Percentiles rank a stretch among this genome's conserved stretches.
These are phyloP conservation scores for Auricularia sp. DNA, from an alignment of 768 basidiomycete species.

Conservation along the genomic window DNA sequence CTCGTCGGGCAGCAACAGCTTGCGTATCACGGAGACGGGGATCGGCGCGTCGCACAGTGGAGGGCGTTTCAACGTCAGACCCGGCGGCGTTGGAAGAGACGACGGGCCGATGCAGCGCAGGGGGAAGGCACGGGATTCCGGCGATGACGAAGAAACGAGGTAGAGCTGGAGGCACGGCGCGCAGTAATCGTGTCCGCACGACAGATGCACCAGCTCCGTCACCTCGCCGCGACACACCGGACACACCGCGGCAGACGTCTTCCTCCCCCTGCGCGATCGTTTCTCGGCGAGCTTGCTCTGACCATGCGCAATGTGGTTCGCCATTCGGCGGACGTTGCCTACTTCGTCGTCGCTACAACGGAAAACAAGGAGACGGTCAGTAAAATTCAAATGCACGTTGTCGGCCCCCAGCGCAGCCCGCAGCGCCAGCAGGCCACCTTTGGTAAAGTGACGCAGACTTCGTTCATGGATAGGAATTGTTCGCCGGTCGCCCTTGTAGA, in stretches of 20 bases:
- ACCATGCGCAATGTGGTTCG: background rate
- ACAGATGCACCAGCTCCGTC: conserved; percentile 39
- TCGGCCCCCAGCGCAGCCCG: conserved; percentile 46
- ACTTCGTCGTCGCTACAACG: conserved; percentile 45
- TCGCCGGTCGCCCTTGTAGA: background rate
- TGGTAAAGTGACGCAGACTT: conserved; percentile 6
- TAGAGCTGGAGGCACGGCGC: conserved; percentile 50
- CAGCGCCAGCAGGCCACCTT: conserved; percentile 35
- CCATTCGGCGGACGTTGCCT: conserved; percentile 22
- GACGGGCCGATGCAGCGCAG: conserved; percentile 50
- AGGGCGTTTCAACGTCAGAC: conserved; percentile 9
- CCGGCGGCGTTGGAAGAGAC: conserved; percentile 27
- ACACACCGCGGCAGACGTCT: conserved; percentile 28
- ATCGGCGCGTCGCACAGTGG: conserved; percentile 41
- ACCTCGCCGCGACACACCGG: conserved; percentile 62
- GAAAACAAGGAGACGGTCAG: conserved; percentile 34
- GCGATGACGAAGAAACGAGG: conserved; percentile 47
- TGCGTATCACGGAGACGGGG: conserved; percentile 41
- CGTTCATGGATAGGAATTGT: background rate
- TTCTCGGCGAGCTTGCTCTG: conserved; percentile 4
- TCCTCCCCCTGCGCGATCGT: conserved; percentile 5
- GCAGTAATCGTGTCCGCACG: conserved; percentile 65
- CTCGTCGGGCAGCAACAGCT: conserved; percentile 39
- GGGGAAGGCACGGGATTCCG: conserved; percentile 44
- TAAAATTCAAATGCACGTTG: conserved; percentile 45